A percentile compares a stretch with the other conserved stretches of the same genome.
phyloP scores from a whole-genome alignment of 2,329 filamentous ascomycete species.

The Neobulgaria alba region DNA sequence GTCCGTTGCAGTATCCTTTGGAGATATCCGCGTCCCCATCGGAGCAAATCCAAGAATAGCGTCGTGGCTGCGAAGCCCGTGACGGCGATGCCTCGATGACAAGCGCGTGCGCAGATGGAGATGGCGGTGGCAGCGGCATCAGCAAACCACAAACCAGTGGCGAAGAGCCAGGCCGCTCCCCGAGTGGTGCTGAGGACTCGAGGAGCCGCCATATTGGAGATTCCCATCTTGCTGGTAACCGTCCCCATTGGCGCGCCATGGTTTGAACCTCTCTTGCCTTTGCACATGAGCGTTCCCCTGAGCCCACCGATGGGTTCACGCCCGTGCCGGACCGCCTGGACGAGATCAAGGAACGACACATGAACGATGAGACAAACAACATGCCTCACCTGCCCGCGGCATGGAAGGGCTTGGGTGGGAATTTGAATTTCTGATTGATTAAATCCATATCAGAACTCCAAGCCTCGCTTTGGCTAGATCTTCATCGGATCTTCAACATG shows the following conservation, averaged over 20 bases:
- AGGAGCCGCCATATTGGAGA: conserved; percentile 6
- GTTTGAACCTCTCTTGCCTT: neutral
- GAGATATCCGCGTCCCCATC: neutral
- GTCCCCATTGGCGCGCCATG: conserved; percentile 11
- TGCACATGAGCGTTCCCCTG: neutral
- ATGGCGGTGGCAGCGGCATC: no score
- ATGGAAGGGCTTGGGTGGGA: neutral
- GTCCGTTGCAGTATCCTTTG: neutral
- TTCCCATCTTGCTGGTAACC: conserved; percentile 17
- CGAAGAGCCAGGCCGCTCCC: no score
- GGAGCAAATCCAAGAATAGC: neutral
- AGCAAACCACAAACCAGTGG: no score
- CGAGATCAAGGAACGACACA: no score
- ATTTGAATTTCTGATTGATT: no score
- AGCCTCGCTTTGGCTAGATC: no score
- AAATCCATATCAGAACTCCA: no score
- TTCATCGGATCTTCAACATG: no score
- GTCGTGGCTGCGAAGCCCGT: neutral
- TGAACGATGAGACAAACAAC: neutral
- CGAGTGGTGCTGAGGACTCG: neutral
- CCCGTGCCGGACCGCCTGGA: neutral
- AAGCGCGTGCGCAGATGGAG: no score
- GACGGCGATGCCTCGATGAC: neutral
- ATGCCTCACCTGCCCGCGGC: neutral
- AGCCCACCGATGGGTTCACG: neutral